These are phyloP conservation scores for Rhizophagus prolifer DNA, from an alignment of 192 early-diverging fungal genomes.

Conservation along the genomic window DNA sequence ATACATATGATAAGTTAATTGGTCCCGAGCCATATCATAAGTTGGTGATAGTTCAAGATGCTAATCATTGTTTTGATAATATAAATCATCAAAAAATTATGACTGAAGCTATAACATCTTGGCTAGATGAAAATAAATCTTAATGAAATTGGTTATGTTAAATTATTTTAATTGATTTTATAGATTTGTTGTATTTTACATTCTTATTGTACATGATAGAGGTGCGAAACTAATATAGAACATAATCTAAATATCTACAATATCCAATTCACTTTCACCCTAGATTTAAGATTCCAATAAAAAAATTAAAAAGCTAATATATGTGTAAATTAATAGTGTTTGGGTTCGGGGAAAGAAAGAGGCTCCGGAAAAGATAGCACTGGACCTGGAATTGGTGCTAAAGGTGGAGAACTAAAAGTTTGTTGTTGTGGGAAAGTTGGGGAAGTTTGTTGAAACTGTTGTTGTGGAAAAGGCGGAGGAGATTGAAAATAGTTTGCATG, in stretches of 20 bases:
- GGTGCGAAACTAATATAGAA: too few species aligned
- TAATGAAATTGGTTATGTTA: neutral
- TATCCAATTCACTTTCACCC: too few species aligned
- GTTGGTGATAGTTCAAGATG: constrained; percentile 25
- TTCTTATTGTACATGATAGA: too few species aligned
- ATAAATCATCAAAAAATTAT: neutral
- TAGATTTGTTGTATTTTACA: too few species aligned
- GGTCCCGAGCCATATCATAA: constrained; percentile 22
- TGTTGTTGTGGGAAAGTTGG: neutral
- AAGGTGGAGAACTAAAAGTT: neutral
- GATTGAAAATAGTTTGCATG: neutral
- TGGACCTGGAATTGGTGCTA: neutral
- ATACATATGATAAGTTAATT: constrained; percentile 46
- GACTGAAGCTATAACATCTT: neutral
- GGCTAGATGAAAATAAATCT: constrained; percentile 5
- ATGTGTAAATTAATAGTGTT: neutral
- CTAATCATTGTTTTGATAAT: constrained; percentile 9
- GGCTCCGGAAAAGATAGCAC: neutral
- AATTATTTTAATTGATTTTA: neutral
- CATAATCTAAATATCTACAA: too few species aligned
- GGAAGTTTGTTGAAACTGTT: neutral
- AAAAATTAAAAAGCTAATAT: too few species aligned
- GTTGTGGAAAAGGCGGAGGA: too few species aligned
- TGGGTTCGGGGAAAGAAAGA: neutral
- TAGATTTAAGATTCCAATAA: too few species aligned